Evolutionary conservation across 2,329 filamentous ascomycete species (phyloP).

Genomic region (Arthrobotrys pseudoclavata): DNA sequence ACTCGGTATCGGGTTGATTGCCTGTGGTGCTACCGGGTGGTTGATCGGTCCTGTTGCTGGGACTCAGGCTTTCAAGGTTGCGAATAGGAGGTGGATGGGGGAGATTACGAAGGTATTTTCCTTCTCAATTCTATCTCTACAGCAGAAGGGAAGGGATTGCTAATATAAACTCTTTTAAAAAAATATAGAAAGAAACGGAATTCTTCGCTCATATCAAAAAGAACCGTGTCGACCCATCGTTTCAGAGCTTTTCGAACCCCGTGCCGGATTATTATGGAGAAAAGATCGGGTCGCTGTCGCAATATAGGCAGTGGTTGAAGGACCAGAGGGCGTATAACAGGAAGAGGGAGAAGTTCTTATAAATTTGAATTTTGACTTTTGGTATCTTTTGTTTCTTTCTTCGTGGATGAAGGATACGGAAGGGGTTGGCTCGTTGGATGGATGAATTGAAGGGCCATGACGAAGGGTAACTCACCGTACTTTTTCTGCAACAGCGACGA

Average conservation of each 20-base stretch:
- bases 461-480: not conserved
- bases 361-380: conserved; percentile 17
- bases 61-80: conserved; percentile 80
- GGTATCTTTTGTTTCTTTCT: not conserved
- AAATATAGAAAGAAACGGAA: conserved; percentile 83
- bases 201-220: conserved; percentile 94
- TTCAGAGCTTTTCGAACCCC: conserved; percentile 90
- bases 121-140: not conserved
- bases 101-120: conserved; percentile 76
- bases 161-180: not conserved
- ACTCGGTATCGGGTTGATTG: conserved; percentile 82
- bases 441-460: not conserved
- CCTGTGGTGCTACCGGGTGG: conserved; percentile 86
- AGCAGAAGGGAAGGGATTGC: not conserved
- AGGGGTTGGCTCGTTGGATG: not conserved
- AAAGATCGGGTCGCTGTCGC: conserved; percentile 93
- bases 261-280: conserved; percentile 98
- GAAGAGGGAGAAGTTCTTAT: conserved; percentile 72
- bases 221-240: conserved; percentile 89
- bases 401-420: not conserved
- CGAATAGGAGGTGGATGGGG: conserved; percentile 78
- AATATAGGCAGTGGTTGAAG: conserved; percentile 95
- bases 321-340: conserved; percentile 97
- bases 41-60: conserved; percentile 86
- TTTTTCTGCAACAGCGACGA: not conserved